Conservation (phyloP, 1,284 basidiomycete genomes). For the Hemileia vastatrix region DNA sequence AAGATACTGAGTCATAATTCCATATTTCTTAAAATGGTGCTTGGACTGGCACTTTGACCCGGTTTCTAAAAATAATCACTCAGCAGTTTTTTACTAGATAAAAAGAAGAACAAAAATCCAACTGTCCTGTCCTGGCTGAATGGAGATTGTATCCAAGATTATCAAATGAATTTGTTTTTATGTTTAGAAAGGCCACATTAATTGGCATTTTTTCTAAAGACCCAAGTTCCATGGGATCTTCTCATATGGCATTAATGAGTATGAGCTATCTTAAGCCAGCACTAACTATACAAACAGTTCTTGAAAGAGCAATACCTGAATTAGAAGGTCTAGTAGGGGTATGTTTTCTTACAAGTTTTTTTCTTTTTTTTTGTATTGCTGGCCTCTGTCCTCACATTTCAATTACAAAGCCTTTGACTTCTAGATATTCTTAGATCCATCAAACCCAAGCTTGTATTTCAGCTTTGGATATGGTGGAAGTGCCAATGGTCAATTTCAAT, state of each 20-base stretch:
- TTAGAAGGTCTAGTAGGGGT: conserved; percentile 88
- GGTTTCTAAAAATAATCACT: conserved; percentile 66
- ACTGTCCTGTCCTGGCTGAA: conserved; percentile 68
- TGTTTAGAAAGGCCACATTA: conserved; percentile 75
- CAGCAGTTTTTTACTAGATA: conserved; percentile 74
- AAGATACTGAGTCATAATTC: conserved; percentile 85
- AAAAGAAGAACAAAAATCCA: conserved; percentile 67
- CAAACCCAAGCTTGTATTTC: conserved; percentile 82
- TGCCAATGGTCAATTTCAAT: conserved; percentile 66
- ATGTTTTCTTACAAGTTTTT: conserved; percentile 28
- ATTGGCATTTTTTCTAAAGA: conserved; percentile 92
- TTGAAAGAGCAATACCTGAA: conserved; percentile 83
- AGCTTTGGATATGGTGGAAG: conserved; percentile 69
- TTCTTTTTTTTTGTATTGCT: neutral
- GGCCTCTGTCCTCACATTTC: conserved; percentile 25
- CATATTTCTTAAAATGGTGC: conserved; percentile 57
- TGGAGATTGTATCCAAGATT: conserved; percentile 72
- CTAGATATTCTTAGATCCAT: conserved; percentile 70
- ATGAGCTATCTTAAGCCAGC: conserved; percentile 74
- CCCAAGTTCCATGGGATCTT: conserved; percentile 51
- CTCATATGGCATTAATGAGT: conserved; percentile 61
- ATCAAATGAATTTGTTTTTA: conserved; percentile 68
- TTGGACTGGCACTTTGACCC: conserved; percentile 51
- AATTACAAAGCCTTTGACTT: conserved; percentile 4
- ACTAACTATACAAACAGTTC: conserved; percentile 79